Evolutionary conservation across 805 yeast species (phyloP).

Genomic region (Aciculoconidium aculeatum): DNA sequence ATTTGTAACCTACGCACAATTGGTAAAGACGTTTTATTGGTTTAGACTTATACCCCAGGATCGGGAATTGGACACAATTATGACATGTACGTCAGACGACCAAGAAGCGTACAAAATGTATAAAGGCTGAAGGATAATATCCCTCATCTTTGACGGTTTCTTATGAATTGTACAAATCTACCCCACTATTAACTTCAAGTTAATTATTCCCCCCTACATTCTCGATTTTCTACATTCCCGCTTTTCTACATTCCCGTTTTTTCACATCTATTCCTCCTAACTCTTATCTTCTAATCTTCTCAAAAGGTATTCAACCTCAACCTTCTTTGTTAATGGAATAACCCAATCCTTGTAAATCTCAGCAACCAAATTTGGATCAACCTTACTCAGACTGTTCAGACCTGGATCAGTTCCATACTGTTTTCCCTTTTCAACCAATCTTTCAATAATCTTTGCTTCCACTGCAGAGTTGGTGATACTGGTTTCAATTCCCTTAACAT

Average conservation of each 20-base stretch:
- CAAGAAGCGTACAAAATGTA: too few relatives aligned
- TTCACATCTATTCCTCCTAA: constrained; percentile 5
- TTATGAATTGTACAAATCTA: too few relatives aligned
- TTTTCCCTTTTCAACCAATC: constrained; percentile 75
- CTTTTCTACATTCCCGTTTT: not conserved
- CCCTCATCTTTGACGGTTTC: too few relatives aligned
- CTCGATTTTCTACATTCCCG: not conserved
- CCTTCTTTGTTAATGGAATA: constrained; percentile 91
- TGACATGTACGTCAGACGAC: too few relatives aligned
- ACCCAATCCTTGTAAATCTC: constrained; percentile 80
- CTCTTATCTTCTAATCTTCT: constrained; percentile 67
- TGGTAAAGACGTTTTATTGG: too few relatives aligned
- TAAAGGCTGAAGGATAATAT: too few relatives aligned
- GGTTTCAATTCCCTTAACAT: constrained; percentile 65
- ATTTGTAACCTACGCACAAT: too few relatives aligned
- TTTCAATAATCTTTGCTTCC: constrained; percentile 73
- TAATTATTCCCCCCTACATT: not conserved
- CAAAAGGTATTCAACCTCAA: constrained; percentile 86
- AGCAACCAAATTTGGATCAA: constrained; percentile 78
- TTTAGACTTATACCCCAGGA: too few relatives aligned
- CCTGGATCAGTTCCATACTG: constrained; percentile 88
- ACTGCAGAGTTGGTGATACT: constrained; percentile 86
- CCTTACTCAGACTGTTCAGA: constrained; percentile 61
- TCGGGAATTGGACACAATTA: too few relatives aligned
- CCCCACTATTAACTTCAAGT: too few relatives aligned